A percentile compares a stretch with the other conserved stretches of the same genome.
Conservation (phyloP, 2,329 filamentous ascomycete genomes). For the Aspergillus chevalieri region DNA sequence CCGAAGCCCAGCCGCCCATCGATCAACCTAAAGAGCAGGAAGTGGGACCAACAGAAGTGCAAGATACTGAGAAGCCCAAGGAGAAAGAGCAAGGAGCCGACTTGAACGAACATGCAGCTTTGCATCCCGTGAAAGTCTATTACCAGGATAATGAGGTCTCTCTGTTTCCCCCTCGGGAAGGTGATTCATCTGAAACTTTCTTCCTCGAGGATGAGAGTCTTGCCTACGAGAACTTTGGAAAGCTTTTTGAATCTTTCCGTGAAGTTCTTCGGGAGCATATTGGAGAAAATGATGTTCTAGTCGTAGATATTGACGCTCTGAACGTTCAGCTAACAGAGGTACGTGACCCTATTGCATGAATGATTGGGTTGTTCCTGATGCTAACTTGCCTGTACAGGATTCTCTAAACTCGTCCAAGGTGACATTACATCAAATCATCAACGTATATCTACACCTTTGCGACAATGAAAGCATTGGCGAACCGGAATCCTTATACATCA, state of each 20-base stretch:
- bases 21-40: slow-evolving; percentile 8
- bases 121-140: slow-evolving; percentile 48
- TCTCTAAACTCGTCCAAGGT: slow-evolving; percentile 44
- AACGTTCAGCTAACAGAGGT: slow-evolving; percentile 55
- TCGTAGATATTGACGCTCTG: slow-evolving; percentile 50
- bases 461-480: slow-evolving; percentile 52
- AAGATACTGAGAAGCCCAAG: slow-evolving; percentile 5
- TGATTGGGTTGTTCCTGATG: slow-evolving; percentile 3
- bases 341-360: slow-evolving; percentile 20
- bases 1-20: slow-evolving; percentile 5
- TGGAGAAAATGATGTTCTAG: slow-evolving; percentile 51
- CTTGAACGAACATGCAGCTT: slow-evolving; percentile 6
- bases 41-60: slow-evolving; percentile 3
- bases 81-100: slow-evolving; percentile 6
- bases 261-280: slow-evolving; percentile 51
- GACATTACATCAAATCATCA: slow-evolving; percentile 52
- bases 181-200: slow-evolving; percentile 49
- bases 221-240: slow-evolving; percentile 46
- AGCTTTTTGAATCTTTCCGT: slow-evolving; percentile 53
- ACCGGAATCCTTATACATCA: slow-evolving; percentile 54
- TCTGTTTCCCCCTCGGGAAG: slow-evolving; percentile 52
- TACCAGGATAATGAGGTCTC: slow-evolving; percentile 53
- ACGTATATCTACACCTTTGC: slow-evolving; percentile 54
- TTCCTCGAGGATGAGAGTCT: slow-evolving; percentile 53
- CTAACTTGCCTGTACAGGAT: slow-evolving; percentile 39